Percentiles rank a stretch among this genome's conserved stretches.
phyloP scores from a whole-genome alignment of 208 protist species.

The Crithidia fasciculata region DNA sequence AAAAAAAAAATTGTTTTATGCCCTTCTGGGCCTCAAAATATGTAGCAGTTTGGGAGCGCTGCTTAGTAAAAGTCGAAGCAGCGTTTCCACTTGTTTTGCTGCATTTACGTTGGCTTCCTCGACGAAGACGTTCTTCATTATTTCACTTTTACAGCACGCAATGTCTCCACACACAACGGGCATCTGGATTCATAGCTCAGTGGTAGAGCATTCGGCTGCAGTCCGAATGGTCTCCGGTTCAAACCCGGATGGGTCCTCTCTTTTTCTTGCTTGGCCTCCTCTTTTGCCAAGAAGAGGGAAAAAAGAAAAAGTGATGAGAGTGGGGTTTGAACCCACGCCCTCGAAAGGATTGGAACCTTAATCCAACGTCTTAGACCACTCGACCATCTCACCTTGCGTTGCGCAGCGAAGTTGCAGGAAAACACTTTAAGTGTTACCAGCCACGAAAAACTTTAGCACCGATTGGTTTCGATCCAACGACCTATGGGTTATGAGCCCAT shows the following conservation, averaged over 20 bases:
- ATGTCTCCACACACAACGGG: too few relatives aligned
- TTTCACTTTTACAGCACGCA: background rate
- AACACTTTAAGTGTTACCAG: too few relatives aligned
- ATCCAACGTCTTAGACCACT: constrained; percentile 64
- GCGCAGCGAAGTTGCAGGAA: too few relatives aligned
- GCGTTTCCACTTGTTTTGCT: constrained; percentile 30
- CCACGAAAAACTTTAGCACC: constrained; percentile 83
- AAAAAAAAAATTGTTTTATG: background rate
- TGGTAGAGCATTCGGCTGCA: constrained; percentile 95
- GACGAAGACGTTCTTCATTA: accelerated
- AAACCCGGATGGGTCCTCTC: constrained; percentile 93
- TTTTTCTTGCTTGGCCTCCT: too few relatives aligned
- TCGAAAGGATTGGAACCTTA: constrained; percentile 66
- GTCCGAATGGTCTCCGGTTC: constrained; percentile 95
- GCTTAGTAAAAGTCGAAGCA: constrained; percentile 90
- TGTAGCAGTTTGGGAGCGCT: constrained; percentile 40
- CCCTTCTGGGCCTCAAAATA: constrained; percentile 43
- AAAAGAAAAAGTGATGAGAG: constrained; percentile 51
- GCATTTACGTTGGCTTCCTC: background rate
- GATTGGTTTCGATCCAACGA: constrained; percentile 95
- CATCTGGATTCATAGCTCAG: constrained; percentile 87
- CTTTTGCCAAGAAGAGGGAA: too few relatives aligned
- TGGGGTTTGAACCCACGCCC: constrained; percentile 62
- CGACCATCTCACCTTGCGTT: constrained; percentile 52
- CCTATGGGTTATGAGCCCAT: constrained; percentile 96